Evolutionary conservation across 2,329 filamentous ascomycete genomes (phyloP), one percentile per base, ranked within the genome.

Genomic region (Cordyceps farinosa): DNA sequence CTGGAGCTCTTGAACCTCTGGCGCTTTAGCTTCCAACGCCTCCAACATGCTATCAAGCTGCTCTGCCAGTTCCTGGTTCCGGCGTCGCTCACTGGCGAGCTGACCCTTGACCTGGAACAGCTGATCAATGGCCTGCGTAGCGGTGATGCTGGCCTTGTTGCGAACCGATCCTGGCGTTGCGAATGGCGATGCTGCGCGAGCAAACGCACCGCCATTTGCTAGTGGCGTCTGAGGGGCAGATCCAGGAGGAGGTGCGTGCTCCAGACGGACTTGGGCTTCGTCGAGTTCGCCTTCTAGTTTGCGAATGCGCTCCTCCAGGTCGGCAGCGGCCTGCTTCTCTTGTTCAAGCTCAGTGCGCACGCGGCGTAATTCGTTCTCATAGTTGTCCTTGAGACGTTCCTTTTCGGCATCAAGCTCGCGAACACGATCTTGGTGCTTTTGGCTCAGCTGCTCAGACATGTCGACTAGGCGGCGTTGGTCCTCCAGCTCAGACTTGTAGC

Each of bases 31-130:
- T 74, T 99, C 93, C 44, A 98, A 78, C 64, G 93, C 89, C 44
- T 87, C 84, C 64, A 97, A 86, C 79, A 97, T 91, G 64, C 95
- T 90, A 67, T 97, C 91, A 51, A 98, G 80, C 51, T 94, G 87
- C 44, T 87, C 84, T 22, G 86, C 84, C 11, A 97, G 85, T 71
- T 91, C 87, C 66, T 90, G 86, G 69, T 86, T 92, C 29, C 87
- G 86, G 64, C 90, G 84, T 72, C 88, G 88, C 74, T 96, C 90
- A 3, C 83, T 85, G 3, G 88, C 87, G 40, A 97, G 81, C 69
- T 90, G 85, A 62, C 86, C 81, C 81, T 95, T 90, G 75, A 87
- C 80, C 69, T 84, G 86, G 74, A 84, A 87, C 2, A 87, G 77
- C 67, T 89, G 85, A 52, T 88, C 85, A 62, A 88, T 82, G 2